These are phyloP conservation scores for Heterobasidion irregulare DNA, from an alignment of 1,284 basidiomycete genomes.

Conservation along the genomic window DNA sequence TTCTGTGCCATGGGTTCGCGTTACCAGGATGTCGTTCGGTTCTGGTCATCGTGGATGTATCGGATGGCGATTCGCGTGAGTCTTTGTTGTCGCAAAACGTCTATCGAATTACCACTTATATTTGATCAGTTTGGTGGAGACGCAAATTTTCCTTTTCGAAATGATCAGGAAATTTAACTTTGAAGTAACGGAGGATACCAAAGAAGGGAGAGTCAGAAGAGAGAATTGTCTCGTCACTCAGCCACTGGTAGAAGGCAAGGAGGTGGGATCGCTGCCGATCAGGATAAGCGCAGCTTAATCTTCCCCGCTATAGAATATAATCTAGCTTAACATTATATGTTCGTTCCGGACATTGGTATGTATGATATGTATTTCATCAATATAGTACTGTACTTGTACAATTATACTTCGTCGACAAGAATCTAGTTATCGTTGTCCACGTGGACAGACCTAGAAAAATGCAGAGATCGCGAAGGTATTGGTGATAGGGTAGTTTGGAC, in stretches of 20 bases:
- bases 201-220: neutral
- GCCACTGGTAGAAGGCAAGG: neutral
- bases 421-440: too few species aligned
- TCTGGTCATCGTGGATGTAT: slow-evolving; percentile 44
- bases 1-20: too few species aligned
- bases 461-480: too few species aligned
- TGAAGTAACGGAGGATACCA: neutral
- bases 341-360: too few species aligned
- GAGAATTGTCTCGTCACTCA: neutral
- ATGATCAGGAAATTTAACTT: neutral
- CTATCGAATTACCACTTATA: neutral
- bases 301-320: too few species aligned
- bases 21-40: slow-evolving; percentile 33
- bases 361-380: too few species aligned
- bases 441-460: too few species aligned
- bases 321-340: too few species aligned
- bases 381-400: too few species aligned
- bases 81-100: slow-evolving; percentile 1
- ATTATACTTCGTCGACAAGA: too few species aligned
- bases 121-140: neutral
- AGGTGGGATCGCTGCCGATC: neutral
- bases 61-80: slow-evolving; percentile 37
- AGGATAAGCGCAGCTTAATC: neutral
- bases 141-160: neutral
- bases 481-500: too few species aligned